Conservation (phyloP, 129 eudicot genomes). For the Chrysanthemum lavandulifolium region DNA sequence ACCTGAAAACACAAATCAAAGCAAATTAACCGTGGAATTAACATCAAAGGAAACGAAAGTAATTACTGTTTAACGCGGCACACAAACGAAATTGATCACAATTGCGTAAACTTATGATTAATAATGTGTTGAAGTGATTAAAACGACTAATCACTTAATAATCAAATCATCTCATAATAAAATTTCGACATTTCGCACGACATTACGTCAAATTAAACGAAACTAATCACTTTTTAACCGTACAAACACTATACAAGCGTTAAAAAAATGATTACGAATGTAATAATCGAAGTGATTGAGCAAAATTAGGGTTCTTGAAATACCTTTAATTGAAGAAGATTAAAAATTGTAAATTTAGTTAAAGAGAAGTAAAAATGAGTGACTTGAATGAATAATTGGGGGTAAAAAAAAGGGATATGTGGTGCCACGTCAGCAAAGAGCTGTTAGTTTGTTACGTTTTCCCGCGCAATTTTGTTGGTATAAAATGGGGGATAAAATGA, state of each 20-base stretch:
- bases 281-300: background rate
- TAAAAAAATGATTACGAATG: too few relatives aligned
- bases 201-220: slow-evolving; percentile 3
- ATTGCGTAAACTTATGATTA: too few relatives aligned
- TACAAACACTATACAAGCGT: background rate
- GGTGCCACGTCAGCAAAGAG: slow-evolving; percentile 33
- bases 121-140: slow-evolving; percentile 1
- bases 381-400: slow-evolving; percentile 14
- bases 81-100: slow-evolving; percentile 9
- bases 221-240: background rate
- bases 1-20: slow-evolving; percentile 24
- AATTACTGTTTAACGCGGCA: background rate
- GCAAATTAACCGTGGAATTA: background rate
- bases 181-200: slow-evolving; percentile 20
- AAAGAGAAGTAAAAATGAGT: slow-evolving; percentile 5
- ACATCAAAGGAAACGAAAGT: slow-evolving; percentile 13
- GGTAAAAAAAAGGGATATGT: background rate
- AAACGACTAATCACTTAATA: slow-evolving; percentile 24
- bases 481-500: background rate
- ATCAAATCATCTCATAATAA: slow-evolving; percentile 27
- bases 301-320: slow-evolving; percentile 24
- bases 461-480: slow-evolving; percentile 17
- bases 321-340: slow-evolving; percentile 23
- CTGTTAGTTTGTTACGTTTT: slow-evolving; percentile 39
- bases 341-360: slow-evolving; percentile 11